A percentile compares a stretch with the other conserved stretches of the same genome.
Conservation (phyloP, 139 green algal genomes). For the Closterium sp. region DNA sequence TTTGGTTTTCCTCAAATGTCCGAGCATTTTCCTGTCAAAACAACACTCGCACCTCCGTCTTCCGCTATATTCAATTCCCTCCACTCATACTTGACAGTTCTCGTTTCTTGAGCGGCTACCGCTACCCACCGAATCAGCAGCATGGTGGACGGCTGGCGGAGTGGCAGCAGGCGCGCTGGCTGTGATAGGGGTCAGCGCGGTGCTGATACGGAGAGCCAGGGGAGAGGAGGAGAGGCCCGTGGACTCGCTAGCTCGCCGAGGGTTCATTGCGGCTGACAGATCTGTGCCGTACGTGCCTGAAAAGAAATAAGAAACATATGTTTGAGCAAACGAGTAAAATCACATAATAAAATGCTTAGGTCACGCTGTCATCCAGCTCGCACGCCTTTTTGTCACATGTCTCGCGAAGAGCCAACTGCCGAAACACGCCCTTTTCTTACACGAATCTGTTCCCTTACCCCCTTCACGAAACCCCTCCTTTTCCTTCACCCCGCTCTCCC, state of each 20-base stretch:
- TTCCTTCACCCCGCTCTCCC: neutral
- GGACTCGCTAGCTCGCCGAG: neutral
- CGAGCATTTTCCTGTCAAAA: too few relatives aligned
- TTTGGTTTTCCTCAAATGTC: neutral
- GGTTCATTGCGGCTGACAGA: conserved; percentile 4
- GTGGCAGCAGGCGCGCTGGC: neutral
- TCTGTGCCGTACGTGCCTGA: neutral
- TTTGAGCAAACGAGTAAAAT: too few relatives aligned
- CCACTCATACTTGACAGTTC: neutral
- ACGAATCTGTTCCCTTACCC: neutral
- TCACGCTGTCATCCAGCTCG: neutral
- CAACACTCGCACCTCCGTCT: neutral
- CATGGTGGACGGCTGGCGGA: neutral
- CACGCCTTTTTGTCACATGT: neutral
- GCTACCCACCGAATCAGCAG: neutral
- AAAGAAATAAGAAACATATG: neutral
- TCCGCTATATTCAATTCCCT: neutral
- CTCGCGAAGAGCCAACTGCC: neutral
- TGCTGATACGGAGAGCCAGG: neutral
- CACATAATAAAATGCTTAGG: too few relatives aligned
- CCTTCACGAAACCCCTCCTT: neutral
- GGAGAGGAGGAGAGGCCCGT: neutral
- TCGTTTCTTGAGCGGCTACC: neutral
- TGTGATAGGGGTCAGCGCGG: neutral
- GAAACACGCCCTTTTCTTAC: neutral